Percentiles rank a stretch among this genome's conserved stretches.
Evolutionary conservation across 1,284 basidiomycete genomes (phyloP).

Genomic region (Marasmius oreades): DNA sequence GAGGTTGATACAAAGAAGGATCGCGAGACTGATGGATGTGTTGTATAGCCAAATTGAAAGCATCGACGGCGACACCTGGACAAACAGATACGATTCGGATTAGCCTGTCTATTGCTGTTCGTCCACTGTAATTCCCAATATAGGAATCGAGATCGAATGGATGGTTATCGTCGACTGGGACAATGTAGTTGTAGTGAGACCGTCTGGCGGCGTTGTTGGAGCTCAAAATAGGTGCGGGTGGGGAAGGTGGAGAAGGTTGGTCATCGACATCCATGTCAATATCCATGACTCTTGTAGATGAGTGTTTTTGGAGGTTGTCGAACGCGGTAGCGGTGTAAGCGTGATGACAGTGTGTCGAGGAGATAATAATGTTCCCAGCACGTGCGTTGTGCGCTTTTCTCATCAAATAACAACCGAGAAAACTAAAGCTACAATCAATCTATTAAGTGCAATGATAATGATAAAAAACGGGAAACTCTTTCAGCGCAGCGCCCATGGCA

Average conservation of each 20-base stretch:
- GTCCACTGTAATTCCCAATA: slow-evolving; percentile 40
- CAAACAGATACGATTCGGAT: slow-evolving; percentile 60
- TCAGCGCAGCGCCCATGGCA: too few relatives aligned
- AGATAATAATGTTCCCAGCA: too few relatives aligned
- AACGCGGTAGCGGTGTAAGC: too few relatives aligned
- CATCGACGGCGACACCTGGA: slow-evolving; percentile 65
- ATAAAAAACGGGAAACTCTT: too few relatives aligned
- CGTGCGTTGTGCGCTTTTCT: too few relatives aligned
- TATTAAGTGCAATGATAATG: too few relatives aligned
- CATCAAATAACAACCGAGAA: too few relatives aligned
- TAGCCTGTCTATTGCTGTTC: slow-evolving; percentile 66
- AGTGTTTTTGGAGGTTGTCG: too few relatives aligned
- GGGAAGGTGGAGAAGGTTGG: slow-evolving; percentile 1
- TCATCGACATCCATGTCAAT: slow-evolving; percentile 11
- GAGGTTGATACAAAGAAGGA: slow-evolving; percentile 51
- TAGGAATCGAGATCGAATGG: slow-evolving; percentile 22
- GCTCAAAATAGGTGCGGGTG: not conserved
- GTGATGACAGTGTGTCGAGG: too few relatives aligned
- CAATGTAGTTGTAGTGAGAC: not conserved
- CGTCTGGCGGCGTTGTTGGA: too few relatives aligned
- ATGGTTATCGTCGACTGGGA: slow-evolving; percentile 15
- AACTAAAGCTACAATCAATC: too few relatives aligned
- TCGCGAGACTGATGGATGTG: slow-evolving; percentile 63
- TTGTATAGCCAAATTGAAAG: slow-evolving; percentile 59
- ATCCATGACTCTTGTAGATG: too few relatives aligned